These are phyloP conservation scores for Arthrinium puccinioides DNA, from an alignment of 2,329 filamentous ascomycete species.

Conservation along the genomic window DNA sequence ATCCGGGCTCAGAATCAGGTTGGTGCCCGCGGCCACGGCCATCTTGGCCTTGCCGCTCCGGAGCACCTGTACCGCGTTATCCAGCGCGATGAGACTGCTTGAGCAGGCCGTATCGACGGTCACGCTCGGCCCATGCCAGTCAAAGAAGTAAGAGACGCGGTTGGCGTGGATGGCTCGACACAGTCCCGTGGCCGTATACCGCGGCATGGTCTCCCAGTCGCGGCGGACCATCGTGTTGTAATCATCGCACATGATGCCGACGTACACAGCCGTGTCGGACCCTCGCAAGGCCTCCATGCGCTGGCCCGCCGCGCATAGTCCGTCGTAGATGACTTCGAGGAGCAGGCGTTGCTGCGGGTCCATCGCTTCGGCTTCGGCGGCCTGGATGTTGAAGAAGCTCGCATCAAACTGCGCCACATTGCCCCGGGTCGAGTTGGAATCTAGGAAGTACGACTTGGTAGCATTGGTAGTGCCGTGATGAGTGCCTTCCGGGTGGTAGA, in stretches of 20 bases:
- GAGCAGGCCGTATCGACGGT: slow-evolving; percentile 6
- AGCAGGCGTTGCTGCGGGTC: neutral
- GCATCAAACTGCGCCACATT: slow-evolving; percentile 5
- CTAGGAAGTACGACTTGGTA: slow-evolving; percentile 16
- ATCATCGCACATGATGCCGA: neutral
- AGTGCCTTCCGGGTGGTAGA: slow-evolving; percentile 17
- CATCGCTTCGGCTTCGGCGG: neutral
- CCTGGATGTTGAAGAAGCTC: neutral
- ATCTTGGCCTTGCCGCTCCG: neutral
- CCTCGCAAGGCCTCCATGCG: neutral
- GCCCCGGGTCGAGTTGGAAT: slow-evolving; percentile 12
- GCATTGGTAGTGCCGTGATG: slow-evolving; percentile 20
- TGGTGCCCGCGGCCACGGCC: slow-evolving; percentile 1
- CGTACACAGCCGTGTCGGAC: neutral
- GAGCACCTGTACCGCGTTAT: slow-evolving; percentile 1
- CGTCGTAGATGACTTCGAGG: neutral
- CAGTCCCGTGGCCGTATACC: slow-evolving; percentile 2
- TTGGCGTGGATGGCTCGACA: slow-evolving; percentile 1
- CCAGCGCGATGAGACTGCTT: slow-evolving; percentile 1
- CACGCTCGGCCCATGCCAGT: slow-evolving; percentile 4
- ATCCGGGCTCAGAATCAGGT: slow-evolving; percentile 1
- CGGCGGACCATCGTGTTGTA: neutral
- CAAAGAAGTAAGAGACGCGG: slow-evolving; percentile 5
- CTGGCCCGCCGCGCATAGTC: neutral
- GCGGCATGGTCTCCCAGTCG: neutral